These are phyloP conservation scores for Anisodus tanguticus DNA, from an alignment of 257 asterid genomes.

Conservation along the genomic window DNA sequence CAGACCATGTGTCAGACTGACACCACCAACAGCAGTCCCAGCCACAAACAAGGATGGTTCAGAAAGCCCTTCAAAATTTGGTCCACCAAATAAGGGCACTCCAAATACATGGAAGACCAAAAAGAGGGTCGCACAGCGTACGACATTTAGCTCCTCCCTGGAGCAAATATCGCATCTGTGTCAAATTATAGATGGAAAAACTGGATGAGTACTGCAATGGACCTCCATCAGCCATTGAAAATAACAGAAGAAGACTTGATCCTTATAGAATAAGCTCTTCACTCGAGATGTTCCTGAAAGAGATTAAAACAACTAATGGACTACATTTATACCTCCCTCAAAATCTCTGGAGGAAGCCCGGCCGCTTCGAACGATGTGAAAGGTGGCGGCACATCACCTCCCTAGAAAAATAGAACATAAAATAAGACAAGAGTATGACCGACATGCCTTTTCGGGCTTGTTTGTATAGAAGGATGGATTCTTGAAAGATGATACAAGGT, in stretches of 20 bases:
- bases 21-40: slow-evolving; percentile 76
- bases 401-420: slow-evolving; percentile 50
- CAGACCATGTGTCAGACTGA: slow-evolving; percentile 76
- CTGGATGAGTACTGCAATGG: slow-evolving; percentile 49
- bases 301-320: slow-evolving; percentile 31
- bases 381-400: slow-evolving; percentile 83
- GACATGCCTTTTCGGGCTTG: slow-evolving; percentile 20
- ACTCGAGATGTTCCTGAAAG: neutral
- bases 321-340: slow-evolving; percentile 73
- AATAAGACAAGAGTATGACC: slow-evolving; percentile 12
- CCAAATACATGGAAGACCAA: slow-evolving; percentile 77
- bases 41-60: slow-evolving; percentile 74
- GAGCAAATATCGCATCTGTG: slow-evolving; percentile 99
- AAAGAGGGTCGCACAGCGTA: slow-evolving; percentile 75
- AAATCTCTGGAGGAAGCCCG: slow-evolving; percentile 82
- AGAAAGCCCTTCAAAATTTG: slow-evolving; percentile 83
- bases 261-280: neutral
- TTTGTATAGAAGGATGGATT: slow-evolving; percentile 20
- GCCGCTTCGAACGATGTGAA: slow-evolving; percentile 74
- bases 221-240: slow-evolving; percentile 56
- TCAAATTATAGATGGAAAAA: slow-evolving; percentile 62
- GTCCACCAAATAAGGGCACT: slow-evolving; percentile 78
- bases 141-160: slow-evolving; percentile 97
- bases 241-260: slow-evolving; percentile 22
- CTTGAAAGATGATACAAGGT: neutral